These are phyloP conservation scores for Porcisia hertigi DNA, from an alignment of 208 protist genomes.

Conservation along the genomic window DNA sequence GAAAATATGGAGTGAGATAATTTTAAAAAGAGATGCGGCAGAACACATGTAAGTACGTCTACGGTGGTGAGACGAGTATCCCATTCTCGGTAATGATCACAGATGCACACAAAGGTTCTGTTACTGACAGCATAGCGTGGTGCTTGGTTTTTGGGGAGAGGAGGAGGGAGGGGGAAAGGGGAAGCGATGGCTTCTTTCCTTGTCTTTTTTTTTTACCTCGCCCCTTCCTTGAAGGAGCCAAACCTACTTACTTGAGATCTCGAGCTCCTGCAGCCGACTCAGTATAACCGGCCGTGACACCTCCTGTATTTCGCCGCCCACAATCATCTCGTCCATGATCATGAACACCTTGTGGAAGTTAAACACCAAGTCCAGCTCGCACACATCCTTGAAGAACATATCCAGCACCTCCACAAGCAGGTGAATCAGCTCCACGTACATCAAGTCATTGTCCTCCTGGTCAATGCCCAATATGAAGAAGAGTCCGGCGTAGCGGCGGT, in stretches of 20 bases:
- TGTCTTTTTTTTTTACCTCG: background rate
- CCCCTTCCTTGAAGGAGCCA: background rate
- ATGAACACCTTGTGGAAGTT: slow-evolving; percentile 99
- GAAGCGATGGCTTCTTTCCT: background rate
- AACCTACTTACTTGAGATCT: slow-evolving; percentile 83
- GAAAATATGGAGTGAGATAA: background rate
- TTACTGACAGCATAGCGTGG: background rate
- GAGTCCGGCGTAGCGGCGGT: slow-evolving; percentile 99
- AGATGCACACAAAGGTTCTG: background rate
- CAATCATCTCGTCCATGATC: slow-evolving; percentile 98
- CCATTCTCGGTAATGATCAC: background rate
- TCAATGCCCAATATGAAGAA: slow-evolving; percentile 99
- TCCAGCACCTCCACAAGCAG: slow-evolving; percentile 98
- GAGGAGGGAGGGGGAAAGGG: too few relatives aligned
- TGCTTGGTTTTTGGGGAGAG: background rate
- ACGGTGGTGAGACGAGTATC: background rate
- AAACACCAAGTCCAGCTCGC: slow-evolving; percentile 99
- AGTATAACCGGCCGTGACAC: slow-evolving; percentile 95
- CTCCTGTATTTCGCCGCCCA: slow-evolving; percentile 98
- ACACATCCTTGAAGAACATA: slow-evolving; percentile 99
- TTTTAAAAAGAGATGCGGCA: background rate
- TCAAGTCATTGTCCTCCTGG: slow-evolving; percentile 98
- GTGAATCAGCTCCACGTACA: slow-evolving; percentile 98
- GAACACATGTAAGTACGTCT: background rate
- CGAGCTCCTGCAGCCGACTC: slow-evolving; percentile 88